Evolutionary conservation across 1,139 yeast genomes (phyloP).

Genomic region (Debaryomyces singareniensis): DNA sequence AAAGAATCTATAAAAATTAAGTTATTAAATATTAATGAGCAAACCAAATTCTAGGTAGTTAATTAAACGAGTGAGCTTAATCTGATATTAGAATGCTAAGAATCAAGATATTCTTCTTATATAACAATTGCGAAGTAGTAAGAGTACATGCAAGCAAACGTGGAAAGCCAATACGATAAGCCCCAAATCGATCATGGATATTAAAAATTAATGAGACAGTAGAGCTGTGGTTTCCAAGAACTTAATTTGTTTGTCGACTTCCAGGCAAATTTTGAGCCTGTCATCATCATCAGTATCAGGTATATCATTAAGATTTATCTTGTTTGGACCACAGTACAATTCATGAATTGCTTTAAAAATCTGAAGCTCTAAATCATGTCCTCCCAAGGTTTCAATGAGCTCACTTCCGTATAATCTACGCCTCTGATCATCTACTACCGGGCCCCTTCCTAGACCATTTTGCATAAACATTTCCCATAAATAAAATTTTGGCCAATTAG

Average conservation of each 20-base stretch:
- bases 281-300: constrained; percentile 16
- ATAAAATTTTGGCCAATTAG: constrained; percentile 33
- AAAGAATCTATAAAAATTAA: no score
- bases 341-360: constrained; percentile 20
- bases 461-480: constrained; percentile 18
- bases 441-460: constrained; percentile 24
- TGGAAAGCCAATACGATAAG: no score
- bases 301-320: constrained; percentile 15
- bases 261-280: constrained; percentile 18
- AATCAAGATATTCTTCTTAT: no score
- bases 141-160: no score
- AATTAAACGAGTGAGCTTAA: no score
- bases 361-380: constrained; percentile 23
- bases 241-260: constrained; percentile 18
- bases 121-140: no score
- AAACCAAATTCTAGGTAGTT: no score
- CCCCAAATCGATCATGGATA: no score
- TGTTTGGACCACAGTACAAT: constrained; percentile 21
- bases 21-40: no score
- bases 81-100: no score
- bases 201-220: no score
- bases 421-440: constrained; percentile 11
- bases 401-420: constrained; percentile 24
- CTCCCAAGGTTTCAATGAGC: constrained; percentile 20
- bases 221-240: no score